Percentiles rank a stretch among this genome's conserved stretches.
Conservation (phyloP, 78 protist genomes). For the Pigoraptor vietnamica region DNA sequence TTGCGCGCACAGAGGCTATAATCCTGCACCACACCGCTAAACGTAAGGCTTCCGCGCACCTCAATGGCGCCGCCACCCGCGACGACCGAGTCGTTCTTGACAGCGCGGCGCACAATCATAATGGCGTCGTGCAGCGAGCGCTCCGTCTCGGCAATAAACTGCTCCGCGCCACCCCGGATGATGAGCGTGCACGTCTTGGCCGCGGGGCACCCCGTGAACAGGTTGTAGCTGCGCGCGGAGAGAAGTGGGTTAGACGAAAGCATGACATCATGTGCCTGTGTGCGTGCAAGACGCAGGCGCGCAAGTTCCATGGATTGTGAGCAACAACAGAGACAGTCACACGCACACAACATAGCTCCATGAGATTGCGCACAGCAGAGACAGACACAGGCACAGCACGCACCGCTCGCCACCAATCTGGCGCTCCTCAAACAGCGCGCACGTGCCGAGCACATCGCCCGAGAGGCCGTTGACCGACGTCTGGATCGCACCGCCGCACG, state of each 20-base stretch:
- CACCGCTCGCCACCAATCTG: conserved; percentile 84
- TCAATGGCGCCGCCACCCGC: conserved; percentile 99
- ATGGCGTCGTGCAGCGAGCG: conserved; percentile 99
- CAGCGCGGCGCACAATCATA: conserved; percentile 90
- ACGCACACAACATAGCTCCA: too few relatives aligned
- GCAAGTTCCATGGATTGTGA: neutral
- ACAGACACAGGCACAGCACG: neutral
- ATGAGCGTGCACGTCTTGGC: conserved; percentile 90
- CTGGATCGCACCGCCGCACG: conserved; percentile 85
- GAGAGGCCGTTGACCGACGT: conserved; percentile 78
- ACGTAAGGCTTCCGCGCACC: conserved; percentile 50
- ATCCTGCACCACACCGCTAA: neutral
- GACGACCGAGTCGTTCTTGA: conserved; percentile 76
- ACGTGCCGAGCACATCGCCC: conserved; percentile 80
- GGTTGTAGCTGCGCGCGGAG: conserved; percentile 83
- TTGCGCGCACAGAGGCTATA: neutral
- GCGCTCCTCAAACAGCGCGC: conserved; percentile 95
- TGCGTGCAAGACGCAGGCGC: too few relatives aligned
- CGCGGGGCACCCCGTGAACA: conserved; percentile 86
- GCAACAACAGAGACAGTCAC: too few relatives aligned
- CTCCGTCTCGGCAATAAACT: conserved; percentile 96
- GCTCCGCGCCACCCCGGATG: conserved; percentile 98
- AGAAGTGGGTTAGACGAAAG: too few relatives aligned
- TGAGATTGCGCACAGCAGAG: neutral
- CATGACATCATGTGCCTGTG: too few relatives aligned